Conservation (phyloP, 495 filamentous ascomycete genomes). For the Wilcoxina mikolae region DNA sequence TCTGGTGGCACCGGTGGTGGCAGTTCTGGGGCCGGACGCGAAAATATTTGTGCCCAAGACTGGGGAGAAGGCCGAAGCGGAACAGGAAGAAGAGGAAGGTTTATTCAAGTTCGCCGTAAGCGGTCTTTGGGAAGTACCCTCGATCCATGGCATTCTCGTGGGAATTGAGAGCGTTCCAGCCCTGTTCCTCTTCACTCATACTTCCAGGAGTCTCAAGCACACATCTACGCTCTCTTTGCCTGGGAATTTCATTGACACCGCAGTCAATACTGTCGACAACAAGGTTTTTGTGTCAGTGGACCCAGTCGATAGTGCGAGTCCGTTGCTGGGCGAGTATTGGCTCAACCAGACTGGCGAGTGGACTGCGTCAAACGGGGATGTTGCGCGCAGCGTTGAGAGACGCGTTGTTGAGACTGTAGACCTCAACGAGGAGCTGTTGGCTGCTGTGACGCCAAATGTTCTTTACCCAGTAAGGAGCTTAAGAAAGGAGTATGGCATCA, state of each 20-base stretch:
- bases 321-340: constrained; percentile 30
- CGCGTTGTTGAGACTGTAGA: constrained; percentile 20
- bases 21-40: constrained; percentile 14
- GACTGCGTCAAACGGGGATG: constrained; percentile 8
- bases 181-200: constrained; percentile 44
- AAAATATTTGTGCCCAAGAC: constrained; percentile 6
- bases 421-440: neutral
- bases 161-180: constrained; percentile 39
- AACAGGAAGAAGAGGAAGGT: constrained; percentile 13
- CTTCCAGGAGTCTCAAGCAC: constrained; percentile 32
- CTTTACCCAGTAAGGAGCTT: constrained; percentile 60
- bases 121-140: constrained; percentile 31
- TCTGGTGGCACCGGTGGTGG: constrained; percentile 33
- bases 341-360: constrained; percentile 7
- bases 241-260: constrained; percentile 49
- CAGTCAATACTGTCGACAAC: constrained; percentile 22
- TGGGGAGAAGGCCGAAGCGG: neutral
- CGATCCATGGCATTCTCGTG: constrained; percentile 19
- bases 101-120: constrained; percentile 38
- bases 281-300: constrained; percentile 43
- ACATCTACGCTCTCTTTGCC: constrained; percentile 36
- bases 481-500: constrained; percentile 45
- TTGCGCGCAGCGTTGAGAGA: neutral
- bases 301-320: constrained; percentile 31
- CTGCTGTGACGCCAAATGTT: constrained; percentile 34